These are phyloP conservation scores for Rhodotorula sp. DNA, from an alignment of 1,284 basidiomycete species.

Conservation along the genomic window DNA sequence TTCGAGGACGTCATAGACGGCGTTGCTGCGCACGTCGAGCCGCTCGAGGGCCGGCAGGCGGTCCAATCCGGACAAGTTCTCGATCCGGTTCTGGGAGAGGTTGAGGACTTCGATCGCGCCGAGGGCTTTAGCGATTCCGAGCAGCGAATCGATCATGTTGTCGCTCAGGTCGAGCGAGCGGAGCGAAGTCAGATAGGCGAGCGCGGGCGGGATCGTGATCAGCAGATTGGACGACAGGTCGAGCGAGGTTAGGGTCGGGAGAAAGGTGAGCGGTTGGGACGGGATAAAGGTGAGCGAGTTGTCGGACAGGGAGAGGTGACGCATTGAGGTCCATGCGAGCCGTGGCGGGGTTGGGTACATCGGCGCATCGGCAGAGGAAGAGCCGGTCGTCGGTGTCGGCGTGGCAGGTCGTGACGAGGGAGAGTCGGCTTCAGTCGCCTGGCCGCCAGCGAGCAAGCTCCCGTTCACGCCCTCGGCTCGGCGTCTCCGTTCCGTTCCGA, in stretches of 20 bases:
- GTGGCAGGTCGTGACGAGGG: slow-evolving; percentile 40
- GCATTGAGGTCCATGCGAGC: slow-evolving; percentile 73
- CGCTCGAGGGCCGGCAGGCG: slow-evolving; percentile 76
- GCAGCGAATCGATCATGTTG: slow-evolving; percentile 94
- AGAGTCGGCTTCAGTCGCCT: background rate
- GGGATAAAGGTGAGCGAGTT: slow-evolving; percentile 82
- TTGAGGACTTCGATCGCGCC: slow-evolving; percentile 74
- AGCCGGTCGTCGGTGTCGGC: slow-evolving; percentile 27
- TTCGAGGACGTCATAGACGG: slow-evolving; percentile 78
- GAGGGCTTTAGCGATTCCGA: slow-evolving; percentile 75
- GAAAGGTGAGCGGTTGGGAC: slow-evolving; percentile 53
- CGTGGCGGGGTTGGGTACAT: slow-evolving; percentile 55
- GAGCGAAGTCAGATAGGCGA: slow-evolving; percentile 72
- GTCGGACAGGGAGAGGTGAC: slow-evolving; percentile 72
- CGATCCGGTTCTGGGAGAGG: slow-evolving; percentile 79
- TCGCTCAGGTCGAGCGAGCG: slow-evolving; percentile 83
- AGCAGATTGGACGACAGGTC: slow-evolving; percentile 52
- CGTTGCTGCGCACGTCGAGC: slow-evolving; percentile 80
- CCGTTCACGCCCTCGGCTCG: slow-evolving; percentile 48
- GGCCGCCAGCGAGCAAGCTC: background rate
- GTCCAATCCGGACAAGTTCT: slow-evolving; percentile 90
- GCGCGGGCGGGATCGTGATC: slow-evolving; percentile 57
- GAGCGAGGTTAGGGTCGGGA: slow-evolving; percentile 54
- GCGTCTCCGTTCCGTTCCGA: slow-evolving; percentile 9
- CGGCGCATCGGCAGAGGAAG: slow-evolving; percentile 49